Evolutionary conservation across 495 filamentous ascomycete genomes (phyloP).

Genomic region (Aspergillus panamensis): DNA sequence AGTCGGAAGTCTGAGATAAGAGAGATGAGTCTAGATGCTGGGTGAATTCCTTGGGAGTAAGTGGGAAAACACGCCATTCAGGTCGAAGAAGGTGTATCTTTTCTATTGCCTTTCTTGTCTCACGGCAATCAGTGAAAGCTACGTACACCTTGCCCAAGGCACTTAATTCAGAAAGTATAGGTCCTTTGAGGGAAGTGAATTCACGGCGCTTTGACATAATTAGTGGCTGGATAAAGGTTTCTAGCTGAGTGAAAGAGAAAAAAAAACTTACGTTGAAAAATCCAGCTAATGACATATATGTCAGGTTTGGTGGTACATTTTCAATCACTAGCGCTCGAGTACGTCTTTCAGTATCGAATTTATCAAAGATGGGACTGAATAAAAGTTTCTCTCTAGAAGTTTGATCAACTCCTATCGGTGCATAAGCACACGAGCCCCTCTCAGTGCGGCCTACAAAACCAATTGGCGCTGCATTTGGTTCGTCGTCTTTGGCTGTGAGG

Average conservation of each 20-base stretch:
- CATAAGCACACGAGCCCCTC: slow-evolving; percentile 7
- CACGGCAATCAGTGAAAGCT: slow-evolving; percentile 54
- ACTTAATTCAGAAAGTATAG: slow-evolving; percentile 28
- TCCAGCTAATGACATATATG: slow-evolving; percentile 31
- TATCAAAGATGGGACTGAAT: slow-evolving; percentile 6
- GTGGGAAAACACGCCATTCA: slow-evolving; percentile 50
- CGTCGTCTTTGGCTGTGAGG: slow-evolving; percentile 13
- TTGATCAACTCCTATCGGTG: slow-evolving; percentile 16
- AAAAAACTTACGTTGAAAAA: slow-evolving; percentile 31
- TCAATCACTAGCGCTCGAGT: slow-evolving; percentile 32
- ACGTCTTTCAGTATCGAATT: slow-evolving; percentile 20
- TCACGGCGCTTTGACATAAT: slow-evolving; percentile 29
- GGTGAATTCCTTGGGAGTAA: slow-evolving; percentile 40
- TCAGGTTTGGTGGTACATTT: slow-evolving; percentile 26
- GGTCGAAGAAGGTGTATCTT: slow-evolving; percentile 40
- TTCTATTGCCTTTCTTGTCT: slow-evolving; percentile 47
- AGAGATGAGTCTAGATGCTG: slow-evolving; percentile 25
- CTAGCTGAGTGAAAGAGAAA: background rate
- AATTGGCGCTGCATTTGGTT: slow-evolving; percentile 5
- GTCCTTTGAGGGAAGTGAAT: slow-evolving; percentile 32
- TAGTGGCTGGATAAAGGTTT: background rate
- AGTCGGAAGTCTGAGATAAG: slow-evolving; percentile 34
- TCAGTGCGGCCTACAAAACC: slow-evolving; percentile 6
- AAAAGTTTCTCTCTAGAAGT: slow-evolving; percentile 9
- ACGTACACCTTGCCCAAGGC: slow-evolving; percentile 49